Conservation (phyloP, 352 stramenopile genomes). For the Pythium brachiatum region DNA sequence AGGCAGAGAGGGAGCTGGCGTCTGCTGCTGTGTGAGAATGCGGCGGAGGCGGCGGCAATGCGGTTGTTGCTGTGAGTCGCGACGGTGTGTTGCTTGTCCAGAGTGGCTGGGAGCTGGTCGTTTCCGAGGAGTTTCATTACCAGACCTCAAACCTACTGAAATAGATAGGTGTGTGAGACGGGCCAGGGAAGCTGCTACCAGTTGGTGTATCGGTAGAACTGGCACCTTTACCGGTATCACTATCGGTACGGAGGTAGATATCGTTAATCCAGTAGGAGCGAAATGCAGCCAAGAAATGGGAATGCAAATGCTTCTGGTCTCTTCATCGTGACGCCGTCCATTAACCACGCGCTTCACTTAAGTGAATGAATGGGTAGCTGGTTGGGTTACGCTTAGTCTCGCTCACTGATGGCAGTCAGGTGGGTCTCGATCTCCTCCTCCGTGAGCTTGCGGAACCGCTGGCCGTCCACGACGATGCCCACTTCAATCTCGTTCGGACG, state of each 20-base stretch:
- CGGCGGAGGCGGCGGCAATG: too few species aligned
- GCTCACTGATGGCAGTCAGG: constrained; percentile 97
- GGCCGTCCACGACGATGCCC: constrained; percentile 59
- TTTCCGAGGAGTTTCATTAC: background rate
- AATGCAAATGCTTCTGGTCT: background rate
- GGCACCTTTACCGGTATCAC: background rate
- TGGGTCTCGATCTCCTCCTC: constrained; percentile 98
- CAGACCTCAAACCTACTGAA: background rate
- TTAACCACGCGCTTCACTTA: background rate
- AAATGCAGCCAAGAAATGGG: background rate
- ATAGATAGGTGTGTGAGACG: background rate
- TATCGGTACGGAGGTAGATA: background rate
- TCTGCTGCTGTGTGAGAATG: background rate
- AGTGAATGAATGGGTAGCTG: background rate
- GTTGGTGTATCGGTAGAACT: background rate
- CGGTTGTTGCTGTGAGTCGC: background rate
- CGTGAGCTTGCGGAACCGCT: constrained; percentile 90
- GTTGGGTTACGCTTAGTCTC: constrained; percentile 49
- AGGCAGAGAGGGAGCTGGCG: background rate
- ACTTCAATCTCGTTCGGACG: constrained; percentile 95
- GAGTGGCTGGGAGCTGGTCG: background rate
- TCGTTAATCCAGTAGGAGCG: background rate
- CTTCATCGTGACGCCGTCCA: background rate
- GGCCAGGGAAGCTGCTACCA: too few species aligned
- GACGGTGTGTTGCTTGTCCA: background rate